phyloP scores from a whole-genome alignment of 1,284 basidiomycete species.

The Volvariella volvacea region DNA sequence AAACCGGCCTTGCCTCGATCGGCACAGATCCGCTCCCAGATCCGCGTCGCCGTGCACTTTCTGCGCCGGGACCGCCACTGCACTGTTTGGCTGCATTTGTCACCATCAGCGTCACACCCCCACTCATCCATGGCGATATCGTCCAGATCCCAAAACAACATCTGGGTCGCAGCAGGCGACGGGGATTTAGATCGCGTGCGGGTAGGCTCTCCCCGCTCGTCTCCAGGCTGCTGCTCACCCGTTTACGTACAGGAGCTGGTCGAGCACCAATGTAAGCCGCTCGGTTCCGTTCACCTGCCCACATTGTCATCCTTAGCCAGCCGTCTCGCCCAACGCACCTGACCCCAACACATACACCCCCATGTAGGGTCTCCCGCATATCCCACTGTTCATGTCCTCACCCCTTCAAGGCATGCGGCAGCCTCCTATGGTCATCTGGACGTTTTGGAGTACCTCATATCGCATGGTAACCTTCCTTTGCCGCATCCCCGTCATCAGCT shows the following conservation, averaged over 20 bases:
- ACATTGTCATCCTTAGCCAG: constrained; percentile 35
- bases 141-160: constrained; percentile 50
- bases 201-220: constrained; percentile 22
- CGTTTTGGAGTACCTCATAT: constrained; percentile 74
- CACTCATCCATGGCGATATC: constrained; percentile 17
- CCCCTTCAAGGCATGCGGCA: constrained; percentile 73
- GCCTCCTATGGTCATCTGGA: constrained; percentile 84
- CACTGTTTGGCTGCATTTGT: background rate
- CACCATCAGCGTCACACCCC: too few species aligned
- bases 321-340: constrained; percentile 67
- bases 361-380: constrained; percentile 43
- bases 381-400: constrained; percentile 9
- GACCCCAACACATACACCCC: constrained; percentile 85
- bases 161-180: constrained; percentile 89
- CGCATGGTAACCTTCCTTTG: constrained; percentile 40
- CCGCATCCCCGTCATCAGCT: constrained; percentile 6
- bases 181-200: constrained; percentile 58
- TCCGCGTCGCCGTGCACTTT: constrained; percentile 10
- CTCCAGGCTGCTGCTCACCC: constrained; percentile 7
- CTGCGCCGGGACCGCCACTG: too few species aligned
- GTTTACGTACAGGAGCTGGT: constrained; percentile 42
- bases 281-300: constrained; percentile 12
- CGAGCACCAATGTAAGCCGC: constrained; percentile 43
- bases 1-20: constrained; percentile 17
- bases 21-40: constrained; percentile 21